Base-by-base conservation (phyloP, 345 rosid genomes). In the Salix viminalis region DNA sequence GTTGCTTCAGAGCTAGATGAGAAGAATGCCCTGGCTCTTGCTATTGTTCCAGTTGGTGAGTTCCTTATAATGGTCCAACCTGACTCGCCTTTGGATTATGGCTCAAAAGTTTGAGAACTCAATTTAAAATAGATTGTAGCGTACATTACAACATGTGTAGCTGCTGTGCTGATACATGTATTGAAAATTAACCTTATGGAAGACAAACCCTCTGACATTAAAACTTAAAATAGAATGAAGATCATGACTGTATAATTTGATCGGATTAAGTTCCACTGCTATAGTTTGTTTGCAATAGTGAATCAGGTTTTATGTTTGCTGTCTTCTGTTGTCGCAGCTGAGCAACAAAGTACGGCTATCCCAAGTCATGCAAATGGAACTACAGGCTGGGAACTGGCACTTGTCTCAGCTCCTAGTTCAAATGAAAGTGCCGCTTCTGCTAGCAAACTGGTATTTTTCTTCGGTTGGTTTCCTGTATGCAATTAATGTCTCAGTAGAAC, bases 381-480 rank as follows among this genome's bases (percentile, higher is more conserved):
- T 34, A 75, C 88, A 24, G 94, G 98, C 76, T 96, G 99, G 99
- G 99, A 96, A 84, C 72, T 96, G 76, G 97, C 99, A 9, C 94
- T 96, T 78, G 94, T 93, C 61, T 87, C 96, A 65, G 91, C 96
- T 82, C 90, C 99, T 34, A 96, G 98, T 86, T 88, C 96, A 76
- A 96, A 91, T 70, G 96, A 83, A 68, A 85, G 75, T 76, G 91
- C 94, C 10, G 44, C 89, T 56, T 83, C 91, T 73, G 82, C 93
- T 65, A 92, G 90, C 83, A 96, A 90, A 87, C 80, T 96, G 98
- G 99, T 96, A 83, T 21, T 41, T 65, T 44, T 68, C 44, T 60
- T 34, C 21, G n/a, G 15, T 72, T 71, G 39, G 32, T 67, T 75
- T 62, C 76, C 39, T 7, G 28, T 1, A 19, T 69, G 32, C 54